phyloP scores from a whole-genome alignment of 257 asterid genomes.

The Solanum sejunctum region DNA sequence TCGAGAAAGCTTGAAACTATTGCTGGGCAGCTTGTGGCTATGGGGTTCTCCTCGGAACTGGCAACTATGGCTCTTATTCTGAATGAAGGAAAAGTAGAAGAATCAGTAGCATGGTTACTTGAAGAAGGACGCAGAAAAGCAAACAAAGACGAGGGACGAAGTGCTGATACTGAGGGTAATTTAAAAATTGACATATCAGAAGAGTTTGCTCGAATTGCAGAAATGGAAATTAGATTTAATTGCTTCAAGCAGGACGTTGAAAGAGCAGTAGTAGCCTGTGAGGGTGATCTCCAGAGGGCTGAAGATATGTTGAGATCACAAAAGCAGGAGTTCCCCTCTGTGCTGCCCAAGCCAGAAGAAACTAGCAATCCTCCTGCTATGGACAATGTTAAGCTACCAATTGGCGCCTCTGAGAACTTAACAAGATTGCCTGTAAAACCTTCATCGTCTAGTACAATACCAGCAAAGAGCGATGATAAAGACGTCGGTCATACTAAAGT shows the following conservation, averaged over 20 bases:
- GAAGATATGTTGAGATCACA: slow-evolving; percentile 62
- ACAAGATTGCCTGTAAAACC: slow-evolving; percentile 27
- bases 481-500: slow-evolving; percentile 56
- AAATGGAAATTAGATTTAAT: slow-evolving; percentile 56
- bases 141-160: slow-evolving; percentile 37
- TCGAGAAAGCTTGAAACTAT: slow-evolving; percentile 69
- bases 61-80: slow-evolving; percentile 91
- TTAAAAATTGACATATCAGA: slow-evolving; percentile 84
- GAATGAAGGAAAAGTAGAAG: slow-evolving; percentile 89
- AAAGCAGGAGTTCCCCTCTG: slow-evolving; percentile 55
- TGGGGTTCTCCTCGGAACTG: slow-evolving; percentile 90
- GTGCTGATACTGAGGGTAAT: slow-evolving; percentile 47
- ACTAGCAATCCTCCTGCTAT: slow-evolving; percentile 42
- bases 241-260: slow-evolving; percentile 89
- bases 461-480: slow-evolving; percentile 53
- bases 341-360: slow-evolving; percentile 49
- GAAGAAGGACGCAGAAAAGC: slow-evolving; percentile 56
- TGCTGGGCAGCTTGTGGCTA: slow-evolving; percentile 81
- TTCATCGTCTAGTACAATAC: slow-evolving; percentile 23
- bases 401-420: slow-evolving; percentile 21
- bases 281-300: slow-evolving; percentile 85
- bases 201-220: slow-evolving; percentile 64
- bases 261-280: slow-evolving; percentile 71
- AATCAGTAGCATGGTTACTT: slow-evolving; percentile 77
- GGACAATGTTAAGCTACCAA: slow-evolving; percentile 28